Base-by-base conservation (phyloP, 805 yeast genomes). In the Suhomyces kilbournensis region DNA sequence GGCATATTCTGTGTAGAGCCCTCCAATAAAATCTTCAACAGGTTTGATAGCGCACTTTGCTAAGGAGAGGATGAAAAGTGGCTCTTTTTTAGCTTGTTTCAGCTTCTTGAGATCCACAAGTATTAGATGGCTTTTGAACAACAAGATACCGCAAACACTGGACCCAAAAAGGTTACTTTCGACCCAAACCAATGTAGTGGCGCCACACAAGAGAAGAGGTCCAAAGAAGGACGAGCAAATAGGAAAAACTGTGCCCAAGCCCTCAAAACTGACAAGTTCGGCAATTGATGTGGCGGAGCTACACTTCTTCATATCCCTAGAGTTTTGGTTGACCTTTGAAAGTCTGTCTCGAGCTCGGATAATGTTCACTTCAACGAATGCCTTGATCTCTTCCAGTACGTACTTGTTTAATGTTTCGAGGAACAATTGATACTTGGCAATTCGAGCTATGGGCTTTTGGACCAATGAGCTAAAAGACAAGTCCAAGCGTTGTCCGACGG, bases 51-150 rank as follows among this genome's bases (percentile, higher is more conserved):
- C 56, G 50, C 72, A 60, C 35, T 64, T 67, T 5, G 75, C 57
- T 30, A 82, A 62, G 0, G 88, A 85, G 7, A 84, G 68, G 12
- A 82, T 71, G 55, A 82, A 79, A 14, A 65, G 68, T 5, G 80
- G 70, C 4, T 67, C 74, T 32, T 63, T 60, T 25, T 58, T 67
- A 7, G 56, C 49, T 10, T 52, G 46, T 52, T 65, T 66, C n/a
- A 50, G 48, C 53, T 64, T 66, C 22, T 60, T 46, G 15, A 67
- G 53, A 22, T 67, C 53, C 10, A 74, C 65, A 34, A 80, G 53
- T 0, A 83, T 56, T 25, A 83, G 59, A 60, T 81, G 84, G 4
- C 82, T 72, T 53, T 82, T 80, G 67, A 79, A 82, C 19, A 81
- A 58, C 43, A 81, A 52, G 43, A 62, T 72, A 49, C 68, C 82